Base-by-base conservation (phyloP, 768 basidiomycete species). In the Trametes coccinea region DNA sequence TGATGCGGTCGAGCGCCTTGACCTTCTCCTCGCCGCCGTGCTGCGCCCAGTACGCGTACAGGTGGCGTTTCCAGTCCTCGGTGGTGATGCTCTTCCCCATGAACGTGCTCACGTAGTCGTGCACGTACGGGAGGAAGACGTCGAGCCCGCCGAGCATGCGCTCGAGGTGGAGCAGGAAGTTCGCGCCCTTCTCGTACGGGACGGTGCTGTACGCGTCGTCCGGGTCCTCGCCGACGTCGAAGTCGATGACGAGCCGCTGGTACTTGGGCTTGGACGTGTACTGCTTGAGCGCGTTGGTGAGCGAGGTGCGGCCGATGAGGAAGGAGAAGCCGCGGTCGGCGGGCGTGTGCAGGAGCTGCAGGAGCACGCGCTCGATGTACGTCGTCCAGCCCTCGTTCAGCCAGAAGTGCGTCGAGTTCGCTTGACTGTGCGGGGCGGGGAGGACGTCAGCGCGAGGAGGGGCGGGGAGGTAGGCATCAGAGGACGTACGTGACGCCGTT, bases 331-430 rank as follows among this genome's bases (percentile, higher is more conserved):
- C 92, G 45, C 94, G 86, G 52, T 88, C 84, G 2, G 86, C 86
- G 16, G 90, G 85, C 0, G 89, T 83, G 70, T 92, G 85, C 3
- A 94, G 77, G 47, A 80, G 75, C 64, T 87, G 80, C 50, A 85
- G 85, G 47, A 96, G 77, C 7, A 96, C 75, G 14, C 94, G 86
- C 71, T 98, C 95, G 33, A 92, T 87, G 70, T 95, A 98, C 0
- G 92, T 95, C 34, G 95, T 97, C 89, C 92, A 95, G 30, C 93
- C 90, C 77, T 95, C 91, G 71, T 93, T 94, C 41, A 94, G 83
- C 90, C 91, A 93, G 76, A 92, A 93, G 73, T 92, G 89, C 0
- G 84, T 83, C 0, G 90, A 85, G 64, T 92, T 75, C 0, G 88
- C 87, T 57, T 90, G 87, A 0, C 87, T 84, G 60, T 16, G 41